Base-by-base conservation (phyloP, 306 rosid species). In the Begonia masoniana region DNA sequence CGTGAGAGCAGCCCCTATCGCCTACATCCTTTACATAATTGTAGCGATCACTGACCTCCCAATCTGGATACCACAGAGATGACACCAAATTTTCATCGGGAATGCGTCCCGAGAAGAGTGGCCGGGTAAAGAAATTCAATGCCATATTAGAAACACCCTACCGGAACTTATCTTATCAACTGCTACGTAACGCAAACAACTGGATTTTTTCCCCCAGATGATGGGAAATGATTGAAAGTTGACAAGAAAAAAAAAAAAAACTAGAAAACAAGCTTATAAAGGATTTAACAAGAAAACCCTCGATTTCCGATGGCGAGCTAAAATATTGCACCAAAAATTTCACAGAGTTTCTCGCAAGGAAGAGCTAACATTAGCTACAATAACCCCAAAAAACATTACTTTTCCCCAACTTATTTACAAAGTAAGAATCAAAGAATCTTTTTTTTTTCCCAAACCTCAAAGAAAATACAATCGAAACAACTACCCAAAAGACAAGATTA, bases 241-340 rank as follows among this genome's bases (percentile, higher is more conserved):
- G 9, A 10, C 17, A n/a, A 42, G 13, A 4, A 57, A 43, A 57
- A 10, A 46, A 4, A 57, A 43, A 57, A 10, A 46, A 12, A 17
- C 13, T 23, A 15, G 15, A 5, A 23, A 52, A 16, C 10, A 13
- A 52, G 21, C 12, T 52, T 9, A 2, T 16, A 23, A 41, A 16
- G 11, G 52, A 61, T 61, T 53, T 48, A 41, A 39, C 31, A 79
- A 78, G 70, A 64, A 69, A 82, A 88, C 95, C 92, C 97, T 78
- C 97, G 67, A 82, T 88, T 88, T 84, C 76, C 69, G 97, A 82
- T 79, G 68, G 70, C 95, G 82, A 84, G 79, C 88, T 77, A 88
- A 88, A 88, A 88, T 78, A 71, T 74, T 75, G 97, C 95, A 67
- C 88, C 97, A 83, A 88, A 82, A 84, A 82, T 72, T 76, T 85